These are phyloP conservation scores for Isoetes engelmannii DNA, from an alignment of 83 land plant species.

Conservation along the genomic window DNA sequence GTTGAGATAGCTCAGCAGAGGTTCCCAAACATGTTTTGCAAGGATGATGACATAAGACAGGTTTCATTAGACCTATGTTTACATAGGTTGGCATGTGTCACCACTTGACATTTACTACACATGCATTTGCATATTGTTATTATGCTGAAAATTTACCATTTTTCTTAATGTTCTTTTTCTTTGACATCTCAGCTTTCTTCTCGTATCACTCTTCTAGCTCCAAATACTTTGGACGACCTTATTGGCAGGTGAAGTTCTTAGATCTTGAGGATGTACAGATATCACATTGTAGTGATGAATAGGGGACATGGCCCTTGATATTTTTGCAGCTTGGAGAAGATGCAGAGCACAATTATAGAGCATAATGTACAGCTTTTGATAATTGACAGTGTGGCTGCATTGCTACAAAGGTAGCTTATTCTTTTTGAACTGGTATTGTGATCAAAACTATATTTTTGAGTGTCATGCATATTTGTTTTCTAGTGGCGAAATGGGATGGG, in stretches of 20 bases:
- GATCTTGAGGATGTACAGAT: not conserved
- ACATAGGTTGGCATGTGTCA: no score
- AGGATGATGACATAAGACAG: not conserved
- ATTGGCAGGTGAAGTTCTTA: conserved; percentile 22
- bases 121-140: no score
- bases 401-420: conserved; percentile 19
- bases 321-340: conserved; percentile 23
- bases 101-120: no score
- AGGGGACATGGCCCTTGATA: not conserved
- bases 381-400: conserved; percentile 30
- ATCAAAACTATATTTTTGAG: not conserved
- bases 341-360: conserved; percentile 19
- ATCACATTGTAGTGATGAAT: not conserved
- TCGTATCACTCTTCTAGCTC: conserved; percentile 22
- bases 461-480: not conserved
- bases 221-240: conserved; percentile 25
- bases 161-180: not conserved
- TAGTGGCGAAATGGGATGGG: conserved; percentile 21
- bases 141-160: not conserved
- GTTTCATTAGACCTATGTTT: not conserved
- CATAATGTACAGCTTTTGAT: conserved; percentile 22
- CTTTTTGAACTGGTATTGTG: not conserved
- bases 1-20: conserved; percentile 22
- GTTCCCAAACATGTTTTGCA: conserved; percentile 22
- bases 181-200: conserved; percentile 21